Evolutionary conservation across 75 land plant species (phyloP).

Genomic region (Isoetes taiwanensis): DNA sequence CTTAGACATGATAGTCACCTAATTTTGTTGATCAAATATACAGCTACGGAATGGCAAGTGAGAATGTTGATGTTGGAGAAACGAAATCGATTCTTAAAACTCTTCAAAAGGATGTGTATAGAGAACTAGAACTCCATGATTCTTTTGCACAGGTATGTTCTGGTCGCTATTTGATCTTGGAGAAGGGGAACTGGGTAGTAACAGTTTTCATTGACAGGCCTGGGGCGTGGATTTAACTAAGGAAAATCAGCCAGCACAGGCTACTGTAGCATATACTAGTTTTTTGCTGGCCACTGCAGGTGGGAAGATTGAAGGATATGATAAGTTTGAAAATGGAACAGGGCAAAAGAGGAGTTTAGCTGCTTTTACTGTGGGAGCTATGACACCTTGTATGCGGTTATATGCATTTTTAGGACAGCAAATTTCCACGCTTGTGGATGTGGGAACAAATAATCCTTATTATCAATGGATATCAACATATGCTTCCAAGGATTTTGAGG

Average conservation of each 20-base stretch:
- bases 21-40: background rate
- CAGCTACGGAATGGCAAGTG: slow-evolving; percentile 65
- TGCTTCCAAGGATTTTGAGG: slow-evolving; percentile 65
- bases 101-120: slow-evolving; percentile 35
- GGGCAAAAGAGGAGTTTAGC: slow-evolving; percentile 41
- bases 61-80: slow-evolving; percentile 71
- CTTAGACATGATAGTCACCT: background rate
- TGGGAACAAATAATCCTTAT: slow-evolving; percentile 35
- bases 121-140: slow-evolving; percentile 62
- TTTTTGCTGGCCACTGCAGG: slow-evolving; percentile 55
- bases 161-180: background rate
- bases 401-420: slow-evolving; percentile 72
- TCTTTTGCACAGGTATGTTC: slow-evolving; percentile 50
- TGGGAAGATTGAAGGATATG: background rate
- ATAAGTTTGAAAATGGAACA: slow-evolving; percentile 31
- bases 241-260: slow-evolving; percentile 25
- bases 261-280: slow-evolving; percentile 52
- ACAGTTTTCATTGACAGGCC: slow-evolving; percentile 28
- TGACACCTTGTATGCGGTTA: slow-evolving; percentile 87
- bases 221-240: slow-evolving; percentile 41
- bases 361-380: slow-evolving; percentile 67
- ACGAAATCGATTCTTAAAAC: slow-evolving; percentile 34
- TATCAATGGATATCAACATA: slow-evolving; percentile 75
- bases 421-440: slow-evolving; percentile 17
- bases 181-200: background rate